Conservation (phyloP, 768 basidiomycete species). For the Favolaschia claudopus region DNA sequence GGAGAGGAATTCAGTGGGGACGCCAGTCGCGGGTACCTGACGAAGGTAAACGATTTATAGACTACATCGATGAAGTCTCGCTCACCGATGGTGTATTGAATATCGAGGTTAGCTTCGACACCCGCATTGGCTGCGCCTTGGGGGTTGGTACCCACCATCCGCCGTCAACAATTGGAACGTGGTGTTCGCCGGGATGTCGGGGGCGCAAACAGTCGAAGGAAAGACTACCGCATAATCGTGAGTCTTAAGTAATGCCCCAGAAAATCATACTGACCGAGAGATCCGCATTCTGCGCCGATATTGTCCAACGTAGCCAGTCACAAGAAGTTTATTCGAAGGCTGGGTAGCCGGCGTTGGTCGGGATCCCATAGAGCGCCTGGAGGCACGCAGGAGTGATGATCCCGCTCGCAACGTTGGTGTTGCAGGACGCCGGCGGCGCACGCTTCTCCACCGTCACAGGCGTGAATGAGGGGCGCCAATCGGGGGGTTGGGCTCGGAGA, state of each 20-base stretch:
- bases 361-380: background rate
- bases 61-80: background rate
- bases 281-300: conserved; percentile 3
- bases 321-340: background rate
- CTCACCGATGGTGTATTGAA: background rate
- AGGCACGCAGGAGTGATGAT: background rate
- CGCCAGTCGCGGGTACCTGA: conserved; percentile 3
- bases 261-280: background rate
- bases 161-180: background rate
- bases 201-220: background rate
- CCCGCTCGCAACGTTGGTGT: background rate
- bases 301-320: conserved; percentile 2
- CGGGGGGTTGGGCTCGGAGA: background rate
- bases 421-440: background rate
- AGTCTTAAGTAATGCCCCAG: background rate
- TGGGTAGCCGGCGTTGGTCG: background rate
- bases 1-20: background rate
- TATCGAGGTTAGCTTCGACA: conserved; percentile 3
- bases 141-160: background rate
- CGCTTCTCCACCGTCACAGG: background rate
- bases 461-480: background rate
- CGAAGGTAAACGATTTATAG: too few relatives aligned
- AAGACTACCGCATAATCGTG: background rate
- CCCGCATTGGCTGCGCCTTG: background rate
- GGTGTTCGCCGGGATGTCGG: background rate